These are phyloP conservation scores for Fusarium sp. DNA, from an alignment of 2,329 filamentous ascomycete genomes.

Conservation along the genomic window DNA sequence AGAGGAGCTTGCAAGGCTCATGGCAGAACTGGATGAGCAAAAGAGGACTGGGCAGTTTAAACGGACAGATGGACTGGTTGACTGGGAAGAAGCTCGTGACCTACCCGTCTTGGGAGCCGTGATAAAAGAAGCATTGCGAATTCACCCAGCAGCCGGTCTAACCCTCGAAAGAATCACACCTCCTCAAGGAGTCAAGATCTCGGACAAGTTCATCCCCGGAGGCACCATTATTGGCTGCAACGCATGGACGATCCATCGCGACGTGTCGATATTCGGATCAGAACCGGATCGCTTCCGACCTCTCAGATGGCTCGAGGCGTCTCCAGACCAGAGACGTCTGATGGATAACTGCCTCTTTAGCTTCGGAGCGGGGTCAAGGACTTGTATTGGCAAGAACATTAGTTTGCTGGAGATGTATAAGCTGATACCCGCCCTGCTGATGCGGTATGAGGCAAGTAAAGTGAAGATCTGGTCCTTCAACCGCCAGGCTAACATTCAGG, in stretches of 20 bases:
- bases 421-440: conserved; percentile 57
- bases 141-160: conserved; percentile 79
- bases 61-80: conserved; percentile 67
- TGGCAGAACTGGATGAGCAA: conserved; percentile 70
- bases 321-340: conserved; percentile 52
- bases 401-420: conserved; percentile 72
- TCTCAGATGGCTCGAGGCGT: conserved; percentile 65
- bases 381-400: conserved; percentile 76
- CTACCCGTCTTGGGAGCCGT: conserved; percentile 81
- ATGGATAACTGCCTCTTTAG: conserved; percentile 53
- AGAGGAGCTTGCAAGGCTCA: conserved; percentile 59
- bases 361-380: conserved; percentile 76
- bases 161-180: conserved; percentile 80
- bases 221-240: conserved; percentile 80
- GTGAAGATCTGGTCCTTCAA: neutral
- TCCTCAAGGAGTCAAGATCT: conserved; percentile 68
- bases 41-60: conserved; percentile 62
- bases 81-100: conserved; percentile 75
- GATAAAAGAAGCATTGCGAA: conserved; percentile 80
- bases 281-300: conserved; percentile 71
- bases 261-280: conserved; percentile 73
- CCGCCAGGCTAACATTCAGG: neutral
- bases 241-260: conserved; percentile 79
- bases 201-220: conserved; percentile 69
- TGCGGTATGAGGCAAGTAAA: conserved; percentile 6